Conservation (phyloP, 2,329 filamentous ascomycete genomes). For the Incumbomyces lentus region DNA sequence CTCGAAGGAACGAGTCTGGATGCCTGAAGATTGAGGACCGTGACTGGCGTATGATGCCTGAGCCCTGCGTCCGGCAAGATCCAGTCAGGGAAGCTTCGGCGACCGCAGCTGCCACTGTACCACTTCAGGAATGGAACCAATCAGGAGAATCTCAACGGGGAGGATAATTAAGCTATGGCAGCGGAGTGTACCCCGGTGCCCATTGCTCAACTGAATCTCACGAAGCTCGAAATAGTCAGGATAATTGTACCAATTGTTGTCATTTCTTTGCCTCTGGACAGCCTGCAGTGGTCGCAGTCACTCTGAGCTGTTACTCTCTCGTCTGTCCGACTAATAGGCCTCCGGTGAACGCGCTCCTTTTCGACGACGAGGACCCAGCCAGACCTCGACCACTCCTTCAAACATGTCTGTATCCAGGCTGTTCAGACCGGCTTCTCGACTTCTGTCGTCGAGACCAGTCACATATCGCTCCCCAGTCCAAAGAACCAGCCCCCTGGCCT, state of each 20-base stretch:
- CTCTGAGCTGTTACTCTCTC: slow-evolving; percentile 30
- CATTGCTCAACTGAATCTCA: slow-evolving; percentile 7
- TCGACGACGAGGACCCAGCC: background rate
- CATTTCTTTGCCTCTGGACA: background rate
- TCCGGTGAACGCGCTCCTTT: background rate
- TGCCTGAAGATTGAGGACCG: slow-evolving; percentile 2
- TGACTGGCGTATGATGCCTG: too few relatives aligned
- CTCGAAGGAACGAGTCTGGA: too few relatives aligned
- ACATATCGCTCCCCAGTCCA: slow-evolving; percentile 38
- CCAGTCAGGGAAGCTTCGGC: slow-evolving; percentile 3
- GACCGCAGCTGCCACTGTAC: background rate
- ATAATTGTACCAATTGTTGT: background rate
- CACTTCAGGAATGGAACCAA: slow-evolving; percentile 3
- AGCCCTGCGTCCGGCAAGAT: too few relatives aligned
- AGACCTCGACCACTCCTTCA: slow-evolving; percentile 7
- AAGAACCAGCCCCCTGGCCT: slow-evolving; percentile 34
- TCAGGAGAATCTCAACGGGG: slow-evolving; percentile 1
- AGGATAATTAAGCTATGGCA: background rate
- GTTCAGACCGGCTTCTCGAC: slow-evolving; percentile 53
- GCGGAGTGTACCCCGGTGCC: slow-evolving; percentile 1
- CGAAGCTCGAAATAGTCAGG: slow-evolving; percentile 3
- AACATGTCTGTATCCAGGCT: slow-evolving; percentile 51
- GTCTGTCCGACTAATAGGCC: background rate
- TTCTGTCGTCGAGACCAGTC: slow-evolving; percentile 47
- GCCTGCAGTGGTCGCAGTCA: slow-evolving; percentile 21